These are phyloP conservation scores for Collybia nuda DNA, from an alignment of 768 basidiomycete species.

Conservation along the genomic window DNA sequence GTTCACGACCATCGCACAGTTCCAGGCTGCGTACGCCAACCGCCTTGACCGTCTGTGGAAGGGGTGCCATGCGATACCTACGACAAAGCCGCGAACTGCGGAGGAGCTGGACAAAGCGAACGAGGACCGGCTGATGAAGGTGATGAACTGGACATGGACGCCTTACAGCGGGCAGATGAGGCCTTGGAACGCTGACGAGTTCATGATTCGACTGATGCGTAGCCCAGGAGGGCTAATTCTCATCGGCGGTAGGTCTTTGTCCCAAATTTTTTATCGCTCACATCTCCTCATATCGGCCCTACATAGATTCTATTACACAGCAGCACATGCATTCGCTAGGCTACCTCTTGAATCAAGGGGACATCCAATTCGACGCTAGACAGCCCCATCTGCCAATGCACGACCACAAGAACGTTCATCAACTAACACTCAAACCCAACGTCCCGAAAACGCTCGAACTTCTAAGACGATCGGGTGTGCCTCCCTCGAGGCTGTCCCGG, in stretches of 20 bases:
- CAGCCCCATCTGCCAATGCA: constrained; percentile 17
- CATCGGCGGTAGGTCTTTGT: constrained; percentile 22
- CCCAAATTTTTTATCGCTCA: not conserved
- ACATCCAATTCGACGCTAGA: constrained; percentile 21
- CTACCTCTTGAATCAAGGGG: constrained; percentile 20
- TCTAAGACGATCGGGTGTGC: constrained; percentile 21
- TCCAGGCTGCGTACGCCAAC: constrained; percentile 22
- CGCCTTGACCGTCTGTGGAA: constrained; percentile 23
- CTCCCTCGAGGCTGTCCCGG: constrained; percentile 23
- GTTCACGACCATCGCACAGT: constrained; percentile 19
- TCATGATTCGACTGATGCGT: constrained; percentile 24
- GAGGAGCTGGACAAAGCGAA: constrained; percentile 17
- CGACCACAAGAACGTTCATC: constrained; percentile 24
- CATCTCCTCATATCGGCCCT: not conserved
- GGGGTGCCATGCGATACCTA: constrained; percentile 21
- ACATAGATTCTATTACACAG: constrained; percentile 21
- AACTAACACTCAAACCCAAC: constrained; percentile 21
- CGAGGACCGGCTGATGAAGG: constrained; percentile 25
- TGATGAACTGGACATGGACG: constrained; percentile 30
- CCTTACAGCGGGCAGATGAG: constrained; percentile 21
- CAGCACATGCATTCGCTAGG: constrained; percentile 23
- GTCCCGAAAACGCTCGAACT: constrained; percentile 20
- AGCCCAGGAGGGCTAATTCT: constrained; percentile 28
- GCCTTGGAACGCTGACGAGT: constrained; percentile 27
- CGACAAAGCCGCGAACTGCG: constrained; percentile 3